These are phyloP conservation scores for Telfairia occidentalis DNA, from an alignment of 331 rosid species.

Conservation along the genomic window DNA sequence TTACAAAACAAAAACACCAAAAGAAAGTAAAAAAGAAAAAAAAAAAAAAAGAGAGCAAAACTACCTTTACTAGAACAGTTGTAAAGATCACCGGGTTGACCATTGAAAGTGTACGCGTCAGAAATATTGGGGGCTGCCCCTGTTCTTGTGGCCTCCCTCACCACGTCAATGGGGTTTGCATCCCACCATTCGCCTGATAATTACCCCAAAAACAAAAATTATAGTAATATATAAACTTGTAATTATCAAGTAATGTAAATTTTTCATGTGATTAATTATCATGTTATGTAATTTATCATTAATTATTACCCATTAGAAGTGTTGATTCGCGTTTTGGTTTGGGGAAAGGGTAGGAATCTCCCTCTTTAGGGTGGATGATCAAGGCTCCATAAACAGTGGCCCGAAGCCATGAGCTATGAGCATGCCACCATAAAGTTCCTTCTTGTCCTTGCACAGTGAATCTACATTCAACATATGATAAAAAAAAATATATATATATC, in stretches of 20 bases:
- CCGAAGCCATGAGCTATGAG: conserved; percentile 72
- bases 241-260: background rate
- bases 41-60: too few relatives aligned
- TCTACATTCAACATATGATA: background rate
- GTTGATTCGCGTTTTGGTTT: conserved; percentile 40
- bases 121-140: conserved; percentile 77
- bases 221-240: background rate
- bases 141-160: conserved; percentile 52
- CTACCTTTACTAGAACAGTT: conserved; percentile 70
- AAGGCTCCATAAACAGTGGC: conserved; percentile 67
- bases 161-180: conserved; percentile 61
- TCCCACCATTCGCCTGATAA: conserved; percentile 94
- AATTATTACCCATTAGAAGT: conserved; percentile 37
- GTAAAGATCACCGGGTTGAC: conserved; percentile 94
- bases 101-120: conserved; percentile 81
- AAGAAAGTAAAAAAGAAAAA: too few relatives aligned
- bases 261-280: background rate
- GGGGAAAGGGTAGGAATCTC: conserved; percentile 45
- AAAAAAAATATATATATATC: too few relatives aligned
- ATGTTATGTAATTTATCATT: background rate
- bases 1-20: too few relatives aligned
- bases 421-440: conserved; percentile 85
- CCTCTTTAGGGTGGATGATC: conserved; percentile 47
- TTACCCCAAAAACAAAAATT: background rate
- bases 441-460: conserved; percentile 56